A percentile compares a stretch with the other conserved stretches of the same genome.
phyloP scores from a whole-genome alignment of 805 yeast genomes.

The Candida xiaguanensis region DNA sequence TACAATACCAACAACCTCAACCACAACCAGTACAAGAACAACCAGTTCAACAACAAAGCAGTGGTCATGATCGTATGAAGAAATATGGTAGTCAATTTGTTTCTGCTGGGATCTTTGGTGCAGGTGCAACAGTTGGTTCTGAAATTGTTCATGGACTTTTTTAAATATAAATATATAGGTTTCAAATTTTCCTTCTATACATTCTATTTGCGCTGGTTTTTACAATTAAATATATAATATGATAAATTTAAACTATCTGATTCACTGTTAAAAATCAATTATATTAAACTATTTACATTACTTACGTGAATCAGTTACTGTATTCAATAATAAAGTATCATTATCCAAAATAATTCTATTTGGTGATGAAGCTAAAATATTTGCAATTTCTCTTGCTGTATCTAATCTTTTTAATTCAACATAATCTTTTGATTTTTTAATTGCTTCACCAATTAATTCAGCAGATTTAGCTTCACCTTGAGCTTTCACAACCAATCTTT shows the following conservation, averaged over 20 bases:
- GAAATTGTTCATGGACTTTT: slow-evolving; percentile 74
- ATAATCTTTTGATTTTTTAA: slow-evolving; percentile 92
- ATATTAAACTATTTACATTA: slow-evolving; percentile 16
- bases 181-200: no score
- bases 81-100: slow-evolving; percentile 80
- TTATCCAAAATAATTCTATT: slow-evolving; percentile 89
- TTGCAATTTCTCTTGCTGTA: slow-evolving; percentile 94
- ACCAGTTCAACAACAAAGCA: slow-evolving; percentile 17
- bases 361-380: slow-evolving; percentile 79
- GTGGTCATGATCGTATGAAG: slow-evolving; percentile 36
- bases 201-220: no score
- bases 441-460: slow-evolving; percentile 97
- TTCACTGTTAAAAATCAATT: neutral
- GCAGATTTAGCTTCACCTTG: slow-evolving; percentile 99
- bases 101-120: slow-evolving; percentile 92
- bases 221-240: no score
- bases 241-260: no score
- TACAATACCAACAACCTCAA: no score
- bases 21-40: slow-evolving; percentile 5
- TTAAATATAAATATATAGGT: no score
- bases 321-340: slow-evolving; percentile 86
- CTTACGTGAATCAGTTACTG: slow-evolving; percentile 73
- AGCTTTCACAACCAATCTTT: slow-evolving; percentile 93
- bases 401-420: slow-evolving; percentile 95
- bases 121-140: slow-evolving; percentile 91